Evolutionary conservation across 495 filamentous ascomycete species (phyloP), one percentile per base, ranked within the genome.

Genomic region (Chaetomium tenue): DNA sequence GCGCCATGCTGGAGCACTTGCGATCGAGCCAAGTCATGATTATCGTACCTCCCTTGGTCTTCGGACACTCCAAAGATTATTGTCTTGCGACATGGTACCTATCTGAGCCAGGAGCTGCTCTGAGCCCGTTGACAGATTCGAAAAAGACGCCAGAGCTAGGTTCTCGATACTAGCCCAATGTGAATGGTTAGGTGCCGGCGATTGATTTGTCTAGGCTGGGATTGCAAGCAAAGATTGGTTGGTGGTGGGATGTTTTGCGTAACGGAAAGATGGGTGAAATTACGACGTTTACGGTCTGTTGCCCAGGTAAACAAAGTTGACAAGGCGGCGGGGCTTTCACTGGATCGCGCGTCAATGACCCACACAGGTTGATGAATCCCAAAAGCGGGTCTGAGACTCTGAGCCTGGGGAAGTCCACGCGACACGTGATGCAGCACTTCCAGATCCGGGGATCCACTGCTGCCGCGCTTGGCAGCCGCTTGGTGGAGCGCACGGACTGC

Each of bases 31-130:
- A 15, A 26, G 37, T 30, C 61, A 23, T 60, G 52, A 47, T 47
- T 37, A 54, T 44, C 82, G 70, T 83, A 90, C 88, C 79, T 91
- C 89, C 79, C 89, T 81, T 60, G 88, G 84, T 65, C 88, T 83
- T 72, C 84, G 87, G 67, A 90, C 87, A 70, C 87, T 90, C 80
- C 89, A 90, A 66, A 89, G 78, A 48, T 85, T 86, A 68, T 87
- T 85, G 67, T 91, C 88, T 78, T 91, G 88, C 77, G 88, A 89
- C 88, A 91, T 91, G 69, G 50, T 18, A 30, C 23, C 20, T 18
- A 30, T 23, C 20, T 16, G 20, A n/a, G 22, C 9, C n/a, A 4
- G 55, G 23, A 44, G 30, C 11, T 37, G 3, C 46, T 40, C 30
- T 51, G 42, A 12, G 26, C 54, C 54, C 16, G 42, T 30, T 26